Evolutionary conservation across 2,329 filamentous ascomycete genomes (phyloP).

Genomic region (Neocatenulostroma microsporum): DNA sequence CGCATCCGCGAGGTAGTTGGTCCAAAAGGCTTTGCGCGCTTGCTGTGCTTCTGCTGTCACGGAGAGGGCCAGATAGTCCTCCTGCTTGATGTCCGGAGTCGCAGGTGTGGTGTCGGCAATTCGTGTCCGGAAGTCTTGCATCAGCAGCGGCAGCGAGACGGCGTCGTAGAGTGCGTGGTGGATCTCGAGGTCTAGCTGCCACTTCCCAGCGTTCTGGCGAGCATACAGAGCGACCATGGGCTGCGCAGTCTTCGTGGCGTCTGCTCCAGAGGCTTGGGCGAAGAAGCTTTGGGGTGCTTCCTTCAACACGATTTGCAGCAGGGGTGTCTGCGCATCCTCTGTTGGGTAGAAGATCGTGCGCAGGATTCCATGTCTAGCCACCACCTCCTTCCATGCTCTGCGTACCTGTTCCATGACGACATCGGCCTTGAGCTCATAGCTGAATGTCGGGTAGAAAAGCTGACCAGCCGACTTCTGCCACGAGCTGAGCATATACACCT

Average conservation of each 20-base stretch:
- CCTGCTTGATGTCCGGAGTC: constrained; percentile 24
- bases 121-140: constrained; percentile 44
- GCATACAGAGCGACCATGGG: constrained; percentile 20
- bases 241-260: constrained; percentile 2
- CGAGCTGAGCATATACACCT: constrained; percentile 69
- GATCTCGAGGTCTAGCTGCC: constrained; percentile 44
- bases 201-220: constrained; percentile 11
- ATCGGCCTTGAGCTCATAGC: constrained; percentile 45
- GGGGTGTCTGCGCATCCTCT: constrained; percentile 38
- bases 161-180: constrained; percentile 89
- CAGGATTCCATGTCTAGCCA: constrained; percentile 54
- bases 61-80: constrained; percentile 35
- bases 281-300: constrained; percentile 29
- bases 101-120: constrained; percentile 27
- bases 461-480: constrained; percentile 62
- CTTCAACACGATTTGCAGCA: constrained; percentile 57
- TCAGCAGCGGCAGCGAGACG: constrained; percentile 61
- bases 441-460: constrained; percentile 69
- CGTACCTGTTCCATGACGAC: constrained; percentile 39
- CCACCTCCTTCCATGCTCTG: constrained; percentile 54
- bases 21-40: constrained; percentile 44
- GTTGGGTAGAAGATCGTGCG: constrained; percentile 59
- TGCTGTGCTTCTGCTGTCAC: constrained; percentile 1
- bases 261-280: constrained; percentile 11
- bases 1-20: constrained; percentile 35